Evolutionary conservation across 2,329 filamentous ascomycete species (phyloP), one percentile per base, ranked within the genome.

Genomic region (Fusarium algeriense): DNA sequence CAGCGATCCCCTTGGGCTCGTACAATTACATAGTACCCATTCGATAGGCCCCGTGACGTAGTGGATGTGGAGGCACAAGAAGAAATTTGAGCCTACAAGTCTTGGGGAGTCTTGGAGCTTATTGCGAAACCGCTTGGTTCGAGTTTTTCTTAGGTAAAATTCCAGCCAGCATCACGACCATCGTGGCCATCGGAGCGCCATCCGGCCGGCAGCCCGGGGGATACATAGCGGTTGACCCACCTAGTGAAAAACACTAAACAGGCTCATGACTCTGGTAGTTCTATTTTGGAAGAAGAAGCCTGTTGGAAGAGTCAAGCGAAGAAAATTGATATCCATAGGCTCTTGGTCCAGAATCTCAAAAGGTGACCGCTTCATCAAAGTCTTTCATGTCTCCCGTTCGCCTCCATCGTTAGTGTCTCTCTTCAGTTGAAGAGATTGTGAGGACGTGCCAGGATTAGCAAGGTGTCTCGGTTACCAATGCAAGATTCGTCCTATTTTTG

Each of bases 111-210:
- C 55, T 59, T 54, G 52, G 43, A 62, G 46, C 49, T 43, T 54
- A 53, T 66, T 70, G 69, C 69, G 69, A 71, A 67, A 71, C 65
- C 53, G 53, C 69, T 54, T 54, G 40, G 28, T 48, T 40, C 48
- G 48, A 73, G 60, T 70, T 73, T 70, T 72, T 61, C 57, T 72
- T 72, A 72, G 49, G 69, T 72, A 72, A 63, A 50, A 67, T 45
- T 55, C 53, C 54, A 63, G 38, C 57, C 54, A 49, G 57, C 57
- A 52, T 67, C 64, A 67, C 38, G 69, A 48, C 40, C 40, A 60
- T 63, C 45, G 60, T 66, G 60, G 46, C 52, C 60, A 67, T 61
- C 69, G 69, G 69, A 52, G 63, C 49, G 35, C 32, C 44, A 56
- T 66, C 69, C 69, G 69, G 49, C 55, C 61, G 56, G 60, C 60